A percentile compares a stretch with the other conserved stretches of the same genome.
Conservation (phyloP, 179 eudicot genomes). For the Carnegiea gigantea region DNA sequence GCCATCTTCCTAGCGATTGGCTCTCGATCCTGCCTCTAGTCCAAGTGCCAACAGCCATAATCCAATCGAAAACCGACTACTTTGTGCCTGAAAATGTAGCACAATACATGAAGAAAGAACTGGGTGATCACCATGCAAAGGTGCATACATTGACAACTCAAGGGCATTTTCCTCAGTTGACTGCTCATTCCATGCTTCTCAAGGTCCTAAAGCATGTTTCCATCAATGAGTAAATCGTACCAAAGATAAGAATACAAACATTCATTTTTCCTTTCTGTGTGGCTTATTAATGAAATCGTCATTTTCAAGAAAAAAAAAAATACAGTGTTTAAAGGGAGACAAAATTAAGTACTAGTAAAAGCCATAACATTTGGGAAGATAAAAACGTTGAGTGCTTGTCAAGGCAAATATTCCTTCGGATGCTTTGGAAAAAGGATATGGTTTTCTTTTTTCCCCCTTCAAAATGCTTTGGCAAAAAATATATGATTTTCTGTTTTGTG, state of each 20-base stretch:
- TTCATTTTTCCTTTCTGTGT: too few species aligned
- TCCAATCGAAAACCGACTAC: constrained; percentile 21
- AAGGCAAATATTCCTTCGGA: too few species aligned
- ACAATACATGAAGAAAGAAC: constrained; percentile 17
- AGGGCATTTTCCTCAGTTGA: background rate
- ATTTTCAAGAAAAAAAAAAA: too few species aligned
- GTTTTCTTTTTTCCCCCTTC: too few species aligned
- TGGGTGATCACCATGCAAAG: background rate
- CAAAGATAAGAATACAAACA: background rate
- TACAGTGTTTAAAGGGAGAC: too few species aligned
- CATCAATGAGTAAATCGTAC: background rate
- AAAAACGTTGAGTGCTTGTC: too few species aligned
- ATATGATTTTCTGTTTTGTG: too few species aligned
- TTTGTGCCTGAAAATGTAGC: constrained; percentile 27
- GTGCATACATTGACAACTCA: constrained; percentile 3
- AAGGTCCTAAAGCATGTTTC: background rate
- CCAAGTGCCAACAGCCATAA: constrained; percentile 21
- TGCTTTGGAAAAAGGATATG: too few species aligned
- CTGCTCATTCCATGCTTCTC: background rate
- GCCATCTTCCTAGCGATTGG: constrained; percentile 24
- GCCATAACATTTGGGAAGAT: too few species aligned
- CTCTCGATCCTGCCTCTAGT: constrained; percentile 20
- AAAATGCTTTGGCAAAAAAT: too few species aligned
- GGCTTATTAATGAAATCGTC: too few species aligned
- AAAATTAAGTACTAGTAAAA: too few species aligned